Percentiles rank a stretch among this genome's conserved stretches.
phyloP scores from a whole-genome alignment of 495 filamentous ascomycete genomes.

The Tetracladium marchalianum region DNA sequence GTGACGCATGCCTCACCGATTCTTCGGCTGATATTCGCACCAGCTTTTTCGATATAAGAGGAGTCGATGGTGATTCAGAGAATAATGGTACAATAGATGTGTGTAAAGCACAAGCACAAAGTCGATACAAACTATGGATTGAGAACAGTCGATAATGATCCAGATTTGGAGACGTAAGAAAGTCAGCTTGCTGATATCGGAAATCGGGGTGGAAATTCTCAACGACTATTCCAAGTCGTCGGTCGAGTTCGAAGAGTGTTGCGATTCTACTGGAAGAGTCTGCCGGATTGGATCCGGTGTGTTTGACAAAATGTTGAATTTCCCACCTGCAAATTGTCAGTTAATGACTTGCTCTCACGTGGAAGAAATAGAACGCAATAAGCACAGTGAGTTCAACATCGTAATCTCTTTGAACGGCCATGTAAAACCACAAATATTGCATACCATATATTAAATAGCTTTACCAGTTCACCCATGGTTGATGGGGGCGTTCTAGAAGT shows the following conservation, averaged over 20 bases:
- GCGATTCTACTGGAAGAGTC: constrained; percentile 1
- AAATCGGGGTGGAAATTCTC: constrained; percentile 1
- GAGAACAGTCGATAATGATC: constrained; percentile 1
- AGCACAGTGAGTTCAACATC: no score
- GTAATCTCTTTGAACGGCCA: no score
- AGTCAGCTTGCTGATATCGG: neutral
- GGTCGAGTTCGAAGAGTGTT: neutral
- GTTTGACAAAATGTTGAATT: constrained; percentile 5
- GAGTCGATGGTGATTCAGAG: neutral
- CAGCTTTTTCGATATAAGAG: constrained; percentile 4
- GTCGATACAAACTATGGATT: constrained; percentile 6
- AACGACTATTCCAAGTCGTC: neutral
- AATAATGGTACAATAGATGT: constrained; percentile 10
- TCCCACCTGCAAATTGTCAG: constrained; percentile 7
- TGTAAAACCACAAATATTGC: no score
- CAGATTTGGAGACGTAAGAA: neutral
- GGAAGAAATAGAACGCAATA: neutral
- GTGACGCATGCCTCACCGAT: constrained; percentile 2
- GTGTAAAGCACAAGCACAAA: constrained; percentile 8
- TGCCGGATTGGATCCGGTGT: neutral
- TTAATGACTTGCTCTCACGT: no score
- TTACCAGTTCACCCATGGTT: constrained; percentile 2
- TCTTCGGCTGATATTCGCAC: constrained; percentile 5
- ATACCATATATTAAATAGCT: constrained; percentile 10
- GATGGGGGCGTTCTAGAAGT: neutral